Evolutionary conservation across 345 rosid genomes (phyloP).

Genomic region (Eucalyptus coolabah): DNA sequence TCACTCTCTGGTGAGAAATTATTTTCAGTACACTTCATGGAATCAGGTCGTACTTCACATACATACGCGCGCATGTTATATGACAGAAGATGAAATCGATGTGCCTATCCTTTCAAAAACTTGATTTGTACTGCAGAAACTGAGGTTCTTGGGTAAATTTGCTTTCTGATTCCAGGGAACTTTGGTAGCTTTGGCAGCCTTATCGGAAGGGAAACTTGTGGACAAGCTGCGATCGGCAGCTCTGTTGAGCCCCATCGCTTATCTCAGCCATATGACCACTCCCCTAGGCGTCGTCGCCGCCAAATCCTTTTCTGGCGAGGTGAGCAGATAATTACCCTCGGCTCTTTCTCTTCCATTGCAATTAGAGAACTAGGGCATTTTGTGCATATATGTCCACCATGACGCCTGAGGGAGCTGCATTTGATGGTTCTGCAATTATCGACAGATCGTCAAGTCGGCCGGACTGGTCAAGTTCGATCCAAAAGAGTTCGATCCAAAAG

Average conservation of each 20-base stretch:
- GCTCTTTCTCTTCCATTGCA: neutral
- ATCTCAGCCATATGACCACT: conserved; percentile 84
- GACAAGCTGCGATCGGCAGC: conserved; percentile 63
- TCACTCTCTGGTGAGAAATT: conserved; percentile 64
- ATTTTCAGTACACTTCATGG: neutral
- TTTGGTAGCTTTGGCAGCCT: conserved; percentile 59
- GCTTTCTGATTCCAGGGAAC: conserved; percentile 44
- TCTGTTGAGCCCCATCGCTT: conserved; percentile 79
- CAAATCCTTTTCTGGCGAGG: conserved; percentile 73
- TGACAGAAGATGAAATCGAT: neutral
- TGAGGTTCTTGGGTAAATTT: neutral
- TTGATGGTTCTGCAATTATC: neutral
- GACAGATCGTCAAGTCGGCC: conserved; percentile 34
- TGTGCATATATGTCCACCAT: neutral
- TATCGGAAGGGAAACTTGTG: conserved; percentile 55
- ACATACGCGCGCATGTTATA: neutral
- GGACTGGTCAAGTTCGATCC: conserved; percentile 54
- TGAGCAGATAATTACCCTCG: neutral
- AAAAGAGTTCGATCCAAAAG: conserved; percentile 63
- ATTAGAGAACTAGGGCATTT: neutral
- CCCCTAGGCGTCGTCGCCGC: conserved; percentile 54
- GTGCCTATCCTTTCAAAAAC: neutral
- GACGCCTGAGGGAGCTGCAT: neutral
- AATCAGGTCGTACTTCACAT: too few species aligned
- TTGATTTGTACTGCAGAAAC: neutral